A percentile compares a stretch with the other conserved stretches of the same genome.
Evolutionary conservation across 2,329 filamentous ascomycete species (phyloP).

Genomic region (Plectosphaerella plurivora): DNA sequence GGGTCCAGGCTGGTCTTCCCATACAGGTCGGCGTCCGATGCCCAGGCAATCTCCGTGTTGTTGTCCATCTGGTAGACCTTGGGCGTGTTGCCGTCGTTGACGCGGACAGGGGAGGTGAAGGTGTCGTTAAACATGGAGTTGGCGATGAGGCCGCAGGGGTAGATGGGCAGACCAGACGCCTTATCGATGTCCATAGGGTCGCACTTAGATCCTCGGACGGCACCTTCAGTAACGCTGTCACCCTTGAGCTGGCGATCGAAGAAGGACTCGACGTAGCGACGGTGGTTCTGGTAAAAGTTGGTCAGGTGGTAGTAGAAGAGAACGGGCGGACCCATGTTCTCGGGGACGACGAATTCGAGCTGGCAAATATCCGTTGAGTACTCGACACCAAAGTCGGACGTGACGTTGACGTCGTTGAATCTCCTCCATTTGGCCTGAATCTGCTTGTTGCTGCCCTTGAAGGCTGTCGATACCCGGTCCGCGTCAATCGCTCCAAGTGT

Average conservation of each 20-base stretch:
- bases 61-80: constrained; percentile 71
- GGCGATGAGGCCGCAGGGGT: constrained; percentile 92
- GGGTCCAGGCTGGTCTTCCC: constrained; percentile 62
- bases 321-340: constrained; percentile 75
- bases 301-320: constrained; percentile 93
- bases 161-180: constrained; percentile 65
- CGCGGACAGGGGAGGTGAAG: constrained; percentile 50
- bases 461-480: constrained; percentile 57
- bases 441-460: constrained; percentile 52
- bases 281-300: constrained; percentile 99
- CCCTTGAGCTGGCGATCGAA: constrained; percentile 78
- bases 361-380: constrained; percentile 56
- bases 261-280: constrained; percentile 89
- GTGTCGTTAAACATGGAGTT: constrained; percentile 98
- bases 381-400: constrained; percentile 28
- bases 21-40: constrained; percentile 77
- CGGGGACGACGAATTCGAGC: constrained; percentile 74
- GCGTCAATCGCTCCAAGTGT: constrained; percentile 4
- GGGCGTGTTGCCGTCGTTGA: constrained; percentile 21
- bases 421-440: constrained; percentile 35
- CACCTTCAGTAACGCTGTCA: constrained; percentile 50
- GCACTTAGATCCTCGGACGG: constrained; percentile 68
- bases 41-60: constrained; percentile 77
- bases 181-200: constrained; percentile 52
- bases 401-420: constrained; percentile 33